Conservation (phyloP, 2,329 filamentous ascomycete species). For the Monosporascus sp. region DNA sequence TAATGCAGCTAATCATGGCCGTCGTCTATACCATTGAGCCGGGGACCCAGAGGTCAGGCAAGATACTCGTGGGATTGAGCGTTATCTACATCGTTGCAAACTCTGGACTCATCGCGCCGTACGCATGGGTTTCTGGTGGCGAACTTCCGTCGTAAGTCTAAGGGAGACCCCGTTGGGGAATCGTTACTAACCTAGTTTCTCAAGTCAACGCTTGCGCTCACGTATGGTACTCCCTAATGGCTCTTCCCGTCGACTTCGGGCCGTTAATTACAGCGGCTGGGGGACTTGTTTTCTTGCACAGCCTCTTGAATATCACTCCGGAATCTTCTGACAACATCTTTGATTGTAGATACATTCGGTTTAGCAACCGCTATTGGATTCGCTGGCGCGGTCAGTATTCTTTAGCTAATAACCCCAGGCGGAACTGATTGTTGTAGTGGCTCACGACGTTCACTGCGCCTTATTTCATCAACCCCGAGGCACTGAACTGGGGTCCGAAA, state of each 20-base stretch:
- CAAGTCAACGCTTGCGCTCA: slow-evolving; percentile 37
- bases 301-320: too few relatives aligned
- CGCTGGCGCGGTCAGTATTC: slow-evolving; percentile 36
- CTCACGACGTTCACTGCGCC: slow-evolving; percentile 53
- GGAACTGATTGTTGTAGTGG: slow-evolving; percentile 30
- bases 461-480: slow-evolving; percentile 52
- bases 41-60: slow-evolving; percentile 32
- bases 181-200: background rate
- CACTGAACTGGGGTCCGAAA: slow-evolving; percentile 52
- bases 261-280: too few relatives aligned
- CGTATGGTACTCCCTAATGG: background rate
- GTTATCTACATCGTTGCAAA: slow-evolving; percentile 50
- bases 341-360: slow-evolving; percentile 43
- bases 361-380: slow-evolving; percentile 49
- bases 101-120: slow-evolving; percentile 49
- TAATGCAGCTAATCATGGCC: slow-evolving; percentile 50
- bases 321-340: background rate
- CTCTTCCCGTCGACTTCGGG: background rate
- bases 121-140: slow-evolving; percentile 52
- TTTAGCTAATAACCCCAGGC: background rate
- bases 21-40: slow-evolving; percentile 43
- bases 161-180: too few relatives aligned
- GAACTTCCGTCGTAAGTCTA: slow-evolving; percentile 43
- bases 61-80: slow-evolving; percentile 46
- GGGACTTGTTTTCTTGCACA: too few relatives aligned